Base-by-base conservation (phyloP, 768 basidiomycete species). In the Boletellus emodensis region DNA sequence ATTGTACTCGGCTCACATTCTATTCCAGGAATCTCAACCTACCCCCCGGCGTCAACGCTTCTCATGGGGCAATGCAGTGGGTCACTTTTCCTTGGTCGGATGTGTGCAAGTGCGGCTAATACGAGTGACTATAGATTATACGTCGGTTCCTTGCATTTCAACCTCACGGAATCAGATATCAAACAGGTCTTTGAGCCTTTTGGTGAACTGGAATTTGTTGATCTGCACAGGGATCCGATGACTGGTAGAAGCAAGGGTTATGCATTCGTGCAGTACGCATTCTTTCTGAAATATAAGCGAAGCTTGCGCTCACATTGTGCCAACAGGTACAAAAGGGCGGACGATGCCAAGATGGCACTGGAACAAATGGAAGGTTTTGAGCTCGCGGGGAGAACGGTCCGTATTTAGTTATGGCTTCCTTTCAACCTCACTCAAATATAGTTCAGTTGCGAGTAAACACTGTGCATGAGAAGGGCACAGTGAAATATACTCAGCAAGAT, bases 321-420 rank as follows among this genome's bases (percentile, higher is more conserved):
- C n/a, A 26, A 24, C 50, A 94, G 90, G 68, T 94, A 93, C 68
- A 91, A 90, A 65, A 79, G 91, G 45, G 74, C 82, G n/a, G 89
- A 93, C 65, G 91, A 97, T 65, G 95, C 96, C 22, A 87, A 88
- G 66, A 94, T 94, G 85, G 96, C 96, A 22, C 71, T 99, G 39
- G 93, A 96, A 63, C 92, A 97, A 61, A 99, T 99, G 96, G 94
- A 98, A 75, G 92, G 92, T 26, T 99, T 99, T 64, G 93, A 96
- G 61, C 79, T 99, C 50, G 96, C 96, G 46, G 96, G 96, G 36
- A 84, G 96, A 51, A 89, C 87, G 53, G 93, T 94, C 83, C 37
- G 38, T 53, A 15, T 46, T 24, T 43, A 9, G 39, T 36, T 35
- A 35, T 53, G 15, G 46, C 59, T 43, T 34, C 35, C 22, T 44